A percentile compares a stretch with the other conserved stretches of the same genome.
Conservation (phyloP, 495 filamentous ascomycete species). For the Tuber melanosporum region DNA sequence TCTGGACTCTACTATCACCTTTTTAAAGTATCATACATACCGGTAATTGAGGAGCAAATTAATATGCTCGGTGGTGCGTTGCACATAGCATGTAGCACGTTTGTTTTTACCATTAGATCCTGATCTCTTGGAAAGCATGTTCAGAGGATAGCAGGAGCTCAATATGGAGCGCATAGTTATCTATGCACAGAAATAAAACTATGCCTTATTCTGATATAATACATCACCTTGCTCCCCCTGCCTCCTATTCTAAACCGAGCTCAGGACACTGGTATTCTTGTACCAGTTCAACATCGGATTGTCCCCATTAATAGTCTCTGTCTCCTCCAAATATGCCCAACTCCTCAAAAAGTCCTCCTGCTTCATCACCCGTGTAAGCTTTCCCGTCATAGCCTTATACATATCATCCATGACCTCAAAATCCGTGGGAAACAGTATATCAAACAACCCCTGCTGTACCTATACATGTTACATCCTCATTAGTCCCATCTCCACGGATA, state of each 20-base stretch:
- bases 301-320: conserved; percentile 79
- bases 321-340: conserved; percentile 88
- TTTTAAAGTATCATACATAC: background rate
- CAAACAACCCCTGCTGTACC: conserved; percentile 97
- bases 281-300: conserved; percentile 93
- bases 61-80: background rate
- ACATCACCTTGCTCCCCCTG: background rate
- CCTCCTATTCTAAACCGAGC: conserved; percentile 55
- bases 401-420: conserved; percentile 81
- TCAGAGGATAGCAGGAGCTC: background rate
- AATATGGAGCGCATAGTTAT: background rate
- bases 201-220: background rate
- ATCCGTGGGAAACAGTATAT: conserved; percentile 96
- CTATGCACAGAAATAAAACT: background rate
- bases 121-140: background rate
- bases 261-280: conserved; percentile 83
- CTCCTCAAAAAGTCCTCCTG: conserved; percentile 85
- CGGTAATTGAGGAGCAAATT: background rate
- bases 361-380: conserved; percentile 70
- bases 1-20: background rate
- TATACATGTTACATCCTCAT: conserved; percentile 39
- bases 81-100: background rate
- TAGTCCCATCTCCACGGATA: background rate
- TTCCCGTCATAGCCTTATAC: conserved; percentile 85
- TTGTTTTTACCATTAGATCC: background rate